These are phyloP conservation scores for Prunus mongolica DNA, from an alignment of 306 rosid species.

Conservation along the genomic window DNA sequence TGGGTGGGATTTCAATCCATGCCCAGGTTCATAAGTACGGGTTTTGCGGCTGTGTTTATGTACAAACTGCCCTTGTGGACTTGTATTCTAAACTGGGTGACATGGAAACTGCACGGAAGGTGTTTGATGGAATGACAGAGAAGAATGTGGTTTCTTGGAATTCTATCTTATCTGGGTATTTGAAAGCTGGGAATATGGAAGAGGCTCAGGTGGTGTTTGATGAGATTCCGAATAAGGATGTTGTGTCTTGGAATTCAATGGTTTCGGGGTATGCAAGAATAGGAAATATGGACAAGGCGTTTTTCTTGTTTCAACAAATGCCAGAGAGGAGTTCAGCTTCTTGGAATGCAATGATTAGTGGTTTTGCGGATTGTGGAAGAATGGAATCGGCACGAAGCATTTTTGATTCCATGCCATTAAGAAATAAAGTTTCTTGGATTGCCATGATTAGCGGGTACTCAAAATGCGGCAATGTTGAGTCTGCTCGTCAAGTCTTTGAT, in stretches of 20 bases:
- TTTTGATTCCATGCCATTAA: conserved; percentile 53
- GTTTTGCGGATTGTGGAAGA: conserved; percentile 45
- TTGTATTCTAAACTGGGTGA: conserved; percentile 57
- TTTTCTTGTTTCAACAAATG: conserved; percentile 49
- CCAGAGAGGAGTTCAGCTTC: conserved; percentile 58
- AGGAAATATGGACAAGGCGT: conserved; percentile 53
- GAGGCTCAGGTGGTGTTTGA: conserved; percentile 46
- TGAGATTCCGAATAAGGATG: conserved; percentile 57
- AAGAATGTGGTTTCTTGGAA: conserved; percentile 82
- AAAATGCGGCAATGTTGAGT: conserved; percentile 50
- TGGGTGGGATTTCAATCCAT: conserved; percentile 50
- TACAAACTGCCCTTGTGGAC: conserved; percentile 63
- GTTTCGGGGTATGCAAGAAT: conserved; percentile 52
- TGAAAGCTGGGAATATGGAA: conserved; percentile 47
- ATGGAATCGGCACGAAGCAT: conserved; percentile 41
- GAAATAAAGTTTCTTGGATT: conserved; percentile 56
- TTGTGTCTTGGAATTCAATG: conserved; percentile 75
- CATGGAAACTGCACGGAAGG: conserved; percentile 37
- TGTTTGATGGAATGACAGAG: conserved; percentile 59
- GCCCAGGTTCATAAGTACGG: conserved; percentile 61
- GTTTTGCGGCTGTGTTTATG: conserved; percentile 53
- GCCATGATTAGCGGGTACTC: conserved; percentile 70
- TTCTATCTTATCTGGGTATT: conserved; percentile 58
- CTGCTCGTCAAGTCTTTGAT: conserved; percentile 52
- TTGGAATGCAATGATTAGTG: conserved; percentile 71